These are phyloP conservation scores for Aspergillus candidus DNA, from an alignment of 2,329 filamentous ascomycete genomes.

Conservation along the genomic window DNA sequence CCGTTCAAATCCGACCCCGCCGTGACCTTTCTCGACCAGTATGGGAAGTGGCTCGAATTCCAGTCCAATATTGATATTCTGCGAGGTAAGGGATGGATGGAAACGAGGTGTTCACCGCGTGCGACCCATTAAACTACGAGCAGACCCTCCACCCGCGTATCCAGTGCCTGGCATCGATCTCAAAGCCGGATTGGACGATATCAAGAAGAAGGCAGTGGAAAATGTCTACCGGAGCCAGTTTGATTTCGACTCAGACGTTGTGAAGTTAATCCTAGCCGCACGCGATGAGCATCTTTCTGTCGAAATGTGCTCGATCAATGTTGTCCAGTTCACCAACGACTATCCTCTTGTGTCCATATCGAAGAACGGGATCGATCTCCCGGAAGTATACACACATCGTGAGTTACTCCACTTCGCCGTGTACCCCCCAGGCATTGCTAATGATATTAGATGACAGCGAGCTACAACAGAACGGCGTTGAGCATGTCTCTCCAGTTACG, in stretches of 20 bases:
- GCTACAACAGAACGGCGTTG: conserved; percentile 1
- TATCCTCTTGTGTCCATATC: conserved; percentile 55
- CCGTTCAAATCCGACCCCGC: conserved; percentile 23
- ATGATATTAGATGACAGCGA: not conserved
- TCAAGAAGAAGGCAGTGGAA: conserved; percentile 38
- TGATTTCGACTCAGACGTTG: conserved; percentile 51
- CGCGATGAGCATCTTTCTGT: conserved; percentile 57
- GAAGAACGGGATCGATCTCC: conserved; percentile 51
- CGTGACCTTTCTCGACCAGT: conserved; percentile 19
- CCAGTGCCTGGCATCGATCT: conserved; percentile 47
- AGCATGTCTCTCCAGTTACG: not conserved
- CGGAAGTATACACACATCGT: conserved; percentile 45
- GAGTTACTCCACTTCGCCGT: not conserved
- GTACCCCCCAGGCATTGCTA: not conserved
- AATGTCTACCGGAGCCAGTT: conserved; percentile 49
- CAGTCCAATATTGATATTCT: conserved; percentile 47
- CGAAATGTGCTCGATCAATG: conserved; percentile 21
- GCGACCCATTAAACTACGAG: not conserved
- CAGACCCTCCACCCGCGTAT: conserved; percentile 48
- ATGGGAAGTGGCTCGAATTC: conserved; percentile 40
- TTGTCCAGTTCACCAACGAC: conserved; percentile 42
- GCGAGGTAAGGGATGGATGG: conserved; percentile 23
- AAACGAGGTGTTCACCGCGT: too few species aligned
- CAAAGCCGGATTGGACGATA: conserved; percentile 40
- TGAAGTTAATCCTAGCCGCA: conserved; percentile 47